A percentile compares a stretch with the other conserved stretches of the same genome.
These are phyloP conservation scores for Scutellaria galericulata DNA, from an alignment of 257 asterid species.

Conservation along the genomic window DNA sequence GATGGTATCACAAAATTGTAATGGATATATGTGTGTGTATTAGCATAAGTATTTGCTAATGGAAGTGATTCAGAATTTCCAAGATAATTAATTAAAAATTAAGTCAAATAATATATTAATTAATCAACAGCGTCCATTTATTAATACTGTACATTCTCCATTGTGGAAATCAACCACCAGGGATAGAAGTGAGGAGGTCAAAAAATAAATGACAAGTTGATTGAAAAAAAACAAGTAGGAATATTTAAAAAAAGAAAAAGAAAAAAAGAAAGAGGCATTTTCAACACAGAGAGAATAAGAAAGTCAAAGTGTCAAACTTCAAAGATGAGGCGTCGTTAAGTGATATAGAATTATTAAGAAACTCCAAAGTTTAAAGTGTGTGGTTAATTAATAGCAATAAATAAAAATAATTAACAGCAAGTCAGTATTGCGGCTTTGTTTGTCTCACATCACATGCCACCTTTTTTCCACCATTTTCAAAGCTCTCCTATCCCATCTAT, in stretches of 20 bases:
- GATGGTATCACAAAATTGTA: no score
- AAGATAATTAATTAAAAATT: slow-evolving; percentile 10
- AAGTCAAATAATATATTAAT: slow-evolving; percentile 24
- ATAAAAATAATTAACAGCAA: not conserved
- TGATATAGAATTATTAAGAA: slow-evolving; percentile 19
- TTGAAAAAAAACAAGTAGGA: not conserved
- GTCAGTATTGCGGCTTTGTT: slow-evolving; percentile 57
- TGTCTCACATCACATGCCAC: slow-evolving; percentile 42
- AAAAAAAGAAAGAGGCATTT: slow-evolving; percentile 20
- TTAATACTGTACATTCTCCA: slow-evolving; percentile 17
- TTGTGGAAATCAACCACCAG: slow-evolving; percentile 38
- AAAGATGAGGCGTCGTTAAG: slow-evolving; percentile 29
- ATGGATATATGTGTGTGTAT: no score
- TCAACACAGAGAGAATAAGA: slow-evolving; percentile 29
- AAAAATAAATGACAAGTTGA: slow-evolving; percentile 48
- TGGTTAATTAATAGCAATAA: slow-evolving; percentile 28
- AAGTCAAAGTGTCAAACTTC: slow-evolving; percentile 64
- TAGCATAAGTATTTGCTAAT: not conserved
- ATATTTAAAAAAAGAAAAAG: not conserved
- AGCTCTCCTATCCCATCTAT: slow-evolving; percentile 29
- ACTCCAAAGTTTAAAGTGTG: slow-evolving; percentile 27
- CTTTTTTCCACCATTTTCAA: slow-evolving; percentile 53
- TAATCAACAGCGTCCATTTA: not conserved
- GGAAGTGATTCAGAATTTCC: slow-evolving; percentile 2
- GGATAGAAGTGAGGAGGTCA: slow-evolving; percentile 41